Evolutionary conservation across 192 early-diverging fungal genomes (phyloP), one percentile per base, ranked within the genome.

Genomic region (Coemansia sp.): DNA sequence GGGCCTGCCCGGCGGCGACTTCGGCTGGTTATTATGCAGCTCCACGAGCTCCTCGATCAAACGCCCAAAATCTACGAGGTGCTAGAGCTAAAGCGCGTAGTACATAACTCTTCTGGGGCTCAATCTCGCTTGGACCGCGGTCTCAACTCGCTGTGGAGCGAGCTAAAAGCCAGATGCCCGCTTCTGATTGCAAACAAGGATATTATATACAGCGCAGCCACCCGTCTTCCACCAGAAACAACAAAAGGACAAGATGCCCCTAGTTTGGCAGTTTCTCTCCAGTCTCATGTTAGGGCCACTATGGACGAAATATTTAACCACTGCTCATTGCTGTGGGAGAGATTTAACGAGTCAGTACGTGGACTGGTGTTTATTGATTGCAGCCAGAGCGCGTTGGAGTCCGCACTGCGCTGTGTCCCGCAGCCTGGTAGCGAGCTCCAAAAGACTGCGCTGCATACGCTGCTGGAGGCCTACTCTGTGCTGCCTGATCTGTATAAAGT

Each of bases 111-210:
- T 11, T 37, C 57, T 16, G 51, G 54, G 6, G 48, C 75, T 13
- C 75, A 69, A 16, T 26, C 27, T 1, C 67, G 71, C n/a, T 20
- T 66, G 10, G 75, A 78, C 11, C 71, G 75, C 24, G 43, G 52
- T 5, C 61, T 78, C n/a, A 78, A 73, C 37, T 59, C 75, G 13
- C 54, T 66, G 1, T 78, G 75, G 75, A 48, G 47, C 4, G 75
- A 78, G 32, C 70, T 78, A 18, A 78, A 78, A 48, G 27, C 51
- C 16, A 59, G 45, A 18, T 78, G 75, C 53, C 68, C 75, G 3
- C 61, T 78, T 22, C 59, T 78, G 48, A 62, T 78, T 14, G 50
- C 69, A 11, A 67, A 73, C 48, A 73, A 78, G 64, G 75, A 73
- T 26, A 35, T 23, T 1, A 26, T 24, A 16, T 61, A 74, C 10